Evolutionary conservation across 352 stramenopile species (phyloP).

Genomic region (Globisporangium carolinianum): DNA sequence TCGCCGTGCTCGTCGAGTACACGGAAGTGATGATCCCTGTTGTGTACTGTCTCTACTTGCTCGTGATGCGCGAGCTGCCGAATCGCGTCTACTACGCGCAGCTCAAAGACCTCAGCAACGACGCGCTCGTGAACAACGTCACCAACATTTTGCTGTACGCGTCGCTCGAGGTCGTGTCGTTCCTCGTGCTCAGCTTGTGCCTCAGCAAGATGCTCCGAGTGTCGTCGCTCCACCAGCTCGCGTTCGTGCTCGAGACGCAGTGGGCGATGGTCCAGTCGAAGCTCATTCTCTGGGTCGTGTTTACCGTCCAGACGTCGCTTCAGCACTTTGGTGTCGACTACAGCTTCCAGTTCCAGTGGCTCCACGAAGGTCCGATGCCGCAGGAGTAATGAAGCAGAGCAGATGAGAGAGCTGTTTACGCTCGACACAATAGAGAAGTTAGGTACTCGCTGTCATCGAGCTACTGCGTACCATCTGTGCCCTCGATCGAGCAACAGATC

Average conservation of each 20-base stretch:
- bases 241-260: slow-evolving; percentile 22
- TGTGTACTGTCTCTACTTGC: slow-evolving; percentile 8
- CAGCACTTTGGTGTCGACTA: slow-evolving; percentile 13
- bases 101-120: not conserved
- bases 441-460: no score
- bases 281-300: slow-evolving; percentile 18
- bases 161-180: slow-evolving; percentile 17
- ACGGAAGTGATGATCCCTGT: slow-evolving; percentile 13
- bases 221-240: slow-evolving; percentile 9
- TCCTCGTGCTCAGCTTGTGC: slow-evolving; percentile 6
- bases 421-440: no score
- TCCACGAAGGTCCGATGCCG: not conserved
- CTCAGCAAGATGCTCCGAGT: slow-evolving; percentile 11
- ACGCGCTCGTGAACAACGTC: not conserved
- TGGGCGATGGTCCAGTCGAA: slow-evolving; percentile 18
- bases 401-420: no score
- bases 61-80: slow-evolving; percentile 2
- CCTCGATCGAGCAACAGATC: no score
- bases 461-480: no score
- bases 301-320: slow-evolving; percentile 4
- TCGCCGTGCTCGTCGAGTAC: slow-evolving; percentile 12
- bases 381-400: no score
- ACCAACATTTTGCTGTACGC: slow-evolving; percentile 15
- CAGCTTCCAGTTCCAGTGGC: slow-evolving; percentile 14
- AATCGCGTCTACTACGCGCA: slow-evolving; percentile 6